These are phyloP conservation scores for Lactarius hengduanensis DNA, from an alignment of 768 basidiomycete species.

Conservation along the genomic window DNA sequence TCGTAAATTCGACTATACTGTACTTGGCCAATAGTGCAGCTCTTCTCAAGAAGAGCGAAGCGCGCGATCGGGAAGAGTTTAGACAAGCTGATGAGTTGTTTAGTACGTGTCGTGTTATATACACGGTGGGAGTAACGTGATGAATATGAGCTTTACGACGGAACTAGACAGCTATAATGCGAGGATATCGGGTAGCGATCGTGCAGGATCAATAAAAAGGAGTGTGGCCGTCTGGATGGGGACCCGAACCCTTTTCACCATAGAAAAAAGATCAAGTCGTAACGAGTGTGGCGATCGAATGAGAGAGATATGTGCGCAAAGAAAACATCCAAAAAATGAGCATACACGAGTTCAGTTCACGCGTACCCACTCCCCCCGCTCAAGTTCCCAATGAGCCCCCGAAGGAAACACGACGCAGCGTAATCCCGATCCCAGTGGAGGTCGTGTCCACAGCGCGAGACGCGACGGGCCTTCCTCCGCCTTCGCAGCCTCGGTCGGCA, in stretches of 20 bases:
- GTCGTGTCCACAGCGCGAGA: constrained; percentile 32
- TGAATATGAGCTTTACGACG: not conserved
- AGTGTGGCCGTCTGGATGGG: not conserved
- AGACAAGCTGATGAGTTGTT: not conserved
- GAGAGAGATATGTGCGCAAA: not conserved
- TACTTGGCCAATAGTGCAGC: no score
- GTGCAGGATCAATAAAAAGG: not conserved
- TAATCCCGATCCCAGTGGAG: constrained; percentile 31
- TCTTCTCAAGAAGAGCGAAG: no score
- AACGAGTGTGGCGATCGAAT: not conserved
- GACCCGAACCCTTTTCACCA: not conserved
- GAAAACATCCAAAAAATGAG: not conserved
- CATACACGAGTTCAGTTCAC: not conserved
- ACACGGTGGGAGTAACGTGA: not conserved
- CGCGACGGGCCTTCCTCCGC: constrained; percentile 36
- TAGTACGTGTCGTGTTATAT: not conserved
- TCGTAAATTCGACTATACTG: no score
- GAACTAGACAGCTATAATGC: not conserved
- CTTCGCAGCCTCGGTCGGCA: constrained; percentile 40
- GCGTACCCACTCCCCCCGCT: constrained; percentile 6
- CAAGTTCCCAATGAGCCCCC: constrained; percentile 33
- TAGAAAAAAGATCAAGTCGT: not conserved
- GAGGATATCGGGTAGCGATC: not conserved
- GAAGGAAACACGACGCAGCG: constrained; percentile 34
- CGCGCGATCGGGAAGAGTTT: no score